These are phyloP conservation scores for Pseudoscleropodium purum DNA, from an alignment of 225 moss, liverwort and hornwort species.

Conservation along the genomic window DNA sequence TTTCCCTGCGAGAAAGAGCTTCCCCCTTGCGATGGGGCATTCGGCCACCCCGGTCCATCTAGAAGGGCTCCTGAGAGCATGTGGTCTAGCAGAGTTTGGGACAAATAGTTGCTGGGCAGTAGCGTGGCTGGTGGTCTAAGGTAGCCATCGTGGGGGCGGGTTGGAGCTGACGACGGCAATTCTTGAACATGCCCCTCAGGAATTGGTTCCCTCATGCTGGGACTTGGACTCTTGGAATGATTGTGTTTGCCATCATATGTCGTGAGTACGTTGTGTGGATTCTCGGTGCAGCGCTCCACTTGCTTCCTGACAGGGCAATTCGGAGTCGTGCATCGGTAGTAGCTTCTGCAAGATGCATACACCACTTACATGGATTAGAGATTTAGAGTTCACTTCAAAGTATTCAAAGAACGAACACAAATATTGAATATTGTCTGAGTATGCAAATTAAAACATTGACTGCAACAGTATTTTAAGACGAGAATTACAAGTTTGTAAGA, in stretches of 20 bases:
- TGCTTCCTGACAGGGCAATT: slow-evolving; percentile 25
- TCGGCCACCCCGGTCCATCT: not conserved
- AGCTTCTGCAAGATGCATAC: slow-evolving; percentile 12
- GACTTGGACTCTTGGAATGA: not conserved
- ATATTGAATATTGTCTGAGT: not conserved
- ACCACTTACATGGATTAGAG: not conserved
- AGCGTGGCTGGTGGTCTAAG: not conserved
- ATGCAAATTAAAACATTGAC: too few relatives aligned
- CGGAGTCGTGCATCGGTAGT: slow-evolving; percentile 23
- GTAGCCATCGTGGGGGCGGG: not conserved
- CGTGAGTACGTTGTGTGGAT: slow-evolving; percentile 20
- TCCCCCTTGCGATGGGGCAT: not conserved
- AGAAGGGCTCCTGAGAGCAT: not conserved
- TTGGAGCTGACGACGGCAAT: not conserved
- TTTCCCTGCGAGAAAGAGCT: not conserved
- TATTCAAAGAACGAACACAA: not conserved
- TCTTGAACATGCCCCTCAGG: not conserved
- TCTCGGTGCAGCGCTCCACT: slow-evolving; percentile 26
- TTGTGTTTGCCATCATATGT: slow-evolving; percentile 24
- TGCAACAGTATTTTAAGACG: not conserved
- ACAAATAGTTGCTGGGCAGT: slow-evolving; percentile 6
- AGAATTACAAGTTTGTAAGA: not conserved
- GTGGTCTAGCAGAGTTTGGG: not conserved
- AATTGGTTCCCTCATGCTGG: not conserved
- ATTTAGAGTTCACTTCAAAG: not conserved